A percentile compares a stretch with the other conserved stretches of the same genome.
Evolutionary conservation across 257 asterid species (phyloP).

Genomic region (Solanum etuberosum): DNA sequence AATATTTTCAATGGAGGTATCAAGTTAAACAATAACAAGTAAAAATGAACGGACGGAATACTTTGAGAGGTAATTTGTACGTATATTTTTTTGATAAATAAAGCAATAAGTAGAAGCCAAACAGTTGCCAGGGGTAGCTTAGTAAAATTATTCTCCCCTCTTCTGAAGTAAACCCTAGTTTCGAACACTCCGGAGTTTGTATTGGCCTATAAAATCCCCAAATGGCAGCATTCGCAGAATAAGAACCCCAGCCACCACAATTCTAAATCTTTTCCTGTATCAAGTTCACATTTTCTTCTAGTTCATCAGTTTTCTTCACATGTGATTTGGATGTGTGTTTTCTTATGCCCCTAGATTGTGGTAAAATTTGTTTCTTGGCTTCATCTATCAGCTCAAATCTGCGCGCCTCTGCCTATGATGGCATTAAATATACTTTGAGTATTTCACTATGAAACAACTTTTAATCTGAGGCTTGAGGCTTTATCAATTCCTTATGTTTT

Average conservation of each 20-base stretch:
- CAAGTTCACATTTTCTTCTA: background rate
- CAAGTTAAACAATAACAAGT: no score
- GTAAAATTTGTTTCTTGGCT: background rate
- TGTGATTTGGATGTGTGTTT: no score
- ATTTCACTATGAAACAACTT: conserved; percentile 18
- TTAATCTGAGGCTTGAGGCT: conserved; percentile 33
- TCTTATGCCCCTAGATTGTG: background rate
- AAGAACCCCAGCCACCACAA: background rate
- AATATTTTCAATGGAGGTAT: no score
- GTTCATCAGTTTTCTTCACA: no score
- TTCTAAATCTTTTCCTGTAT: no score
- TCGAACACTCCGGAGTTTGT: background rate
- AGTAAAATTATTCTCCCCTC: background rate
- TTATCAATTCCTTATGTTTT: background rate
- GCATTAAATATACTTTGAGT: conserved; percentile 60
- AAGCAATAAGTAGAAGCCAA: background rate
- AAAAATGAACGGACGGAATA: no score
- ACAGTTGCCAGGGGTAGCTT: background rate
- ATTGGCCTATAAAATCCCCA: background rate
- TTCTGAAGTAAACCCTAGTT: background rate
- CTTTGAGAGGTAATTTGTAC: no score
- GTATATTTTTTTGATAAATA: background rate
- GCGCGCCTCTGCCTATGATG: conserved; percentile 32
- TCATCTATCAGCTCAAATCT: background rate
- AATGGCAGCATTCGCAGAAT: background rate